Percentiles rank a stretch among this genome's conserved stretches.
Conservation (phyloP, 441 rosid genomes). For the Erodium trifolium region DNA sequence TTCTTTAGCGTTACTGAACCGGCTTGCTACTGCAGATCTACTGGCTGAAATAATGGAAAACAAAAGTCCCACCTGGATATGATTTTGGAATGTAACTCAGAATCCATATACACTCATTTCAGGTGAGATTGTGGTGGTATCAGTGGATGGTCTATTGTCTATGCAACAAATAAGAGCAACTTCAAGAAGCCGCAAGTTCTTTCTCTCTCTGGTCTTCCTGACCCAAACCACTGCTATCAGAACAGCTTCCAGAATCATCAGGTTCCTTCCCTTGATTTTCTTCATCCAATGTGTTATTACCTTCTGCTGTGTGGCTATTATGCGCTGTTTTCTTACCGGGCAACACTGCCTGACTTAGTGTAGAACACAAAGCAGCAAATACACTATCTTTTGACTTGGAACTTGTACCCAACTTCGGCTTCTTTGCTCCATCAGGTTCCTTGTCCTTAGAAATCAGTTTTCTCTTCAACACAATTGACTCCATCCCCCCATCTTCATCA, state of each 20-base stretch:
- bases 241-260: constrained; percentile 30
- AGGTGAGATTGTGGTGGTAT: constrained; percentile 51
- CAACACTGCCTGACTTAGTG: constrained; percentile 77
- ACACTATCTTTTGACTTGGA: constrained; percentile 55
- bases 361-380: constrained; percentile 75
- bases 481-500: constrained; percentile 76
- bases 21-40: constrained; percentile 1
- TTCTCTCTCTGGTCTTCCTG: too few relatives aligned
- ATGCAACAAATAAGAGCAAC: constrained; percentile 44
- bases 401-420: constrained; percentile 52
- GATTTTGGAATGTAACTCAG: constrained; percentile 23
- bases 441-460: constrained; percentile 51
- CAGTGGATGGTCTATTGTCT: constrained; percentile 33
- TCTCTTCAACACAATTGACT: constrained; percentile 61
- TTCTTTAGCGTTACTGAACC: neutral
- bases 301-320: neutral
- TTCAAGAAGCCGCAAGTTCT: too few relatives aligned
- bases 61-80: too few relatives aligned
- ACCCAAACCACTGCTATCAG: too few relatives aligned
- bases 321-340: constrained; percentile 52
- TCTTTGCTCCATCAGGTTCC: constrained; percentile 60
- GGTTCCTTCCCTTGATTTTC: constrained; percentile 31
- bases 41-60: neutral
- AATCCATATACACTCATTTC: constrained; percentile 96
- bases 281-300: constrained; percentile 27